Base-by-base conservation (phyloP, 495 filamentous ascomycete species). In the Podospora pseudoanserina region DNA sequence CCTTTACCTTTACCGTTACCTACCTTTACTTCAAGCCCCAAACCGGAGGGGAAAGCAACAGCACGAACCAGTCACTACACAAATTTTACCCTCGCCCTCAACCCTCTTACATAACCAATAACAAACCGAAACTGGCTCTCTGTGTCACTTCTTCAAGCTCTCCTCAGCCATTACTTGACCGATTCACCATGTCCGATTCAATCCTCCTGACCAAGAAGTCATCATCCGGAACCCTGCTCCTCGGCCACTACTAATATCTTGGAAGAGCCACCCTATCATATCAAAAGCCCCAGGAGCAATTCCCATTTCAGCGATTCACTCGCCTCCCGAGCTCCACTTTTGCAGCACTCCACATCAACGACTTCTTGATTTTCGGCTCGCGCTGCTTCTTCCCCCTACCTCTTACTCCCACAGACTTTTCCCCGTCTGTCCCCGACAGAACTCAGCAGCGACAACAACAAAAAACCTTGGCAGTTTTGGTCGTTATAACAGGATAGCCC, bases 381-480 rank as follows among this genome's bases (percentile, higher is more conserved):
- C 9, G 39, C 7, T 11, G 2, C 39, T 49, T 16, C 39, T 18
- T 39, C 11, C 34, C 34, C 39, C 30, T 32, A 32, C 30, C 30
- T 63, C 20, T 23, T 23, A 66, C 63, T 67, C 65, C 64, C 28
- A 28, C 32, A n/a, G n/a, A 32, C 30, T 53, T 70, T 62, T 67
- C 65, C 32, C 63, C 39, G 2, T 19, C 19, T 65, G 67, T 58
- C n/a, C n/a, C 55, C 55, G 55, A 58, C 55, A 26, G 39, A 49
- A 49, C 39, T 49, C 39, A 49, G 39, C 39, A 49, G 39, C 39
- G 39, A 49, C 39, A 49, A 55, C 75, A 54, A 49, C 39, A 49
- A 55, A 72, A 54, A 61, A 67, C 26, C 26, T 30, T 66, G 65
- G 75, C 75, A 44, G 72, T 76, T 76, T 76, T 77, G 73, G 63